Evolutionary conservation across 2,329 filamentous ascomycete genomes (phyloP).

Genomic region (Verticillium tricorpus): DNA sequence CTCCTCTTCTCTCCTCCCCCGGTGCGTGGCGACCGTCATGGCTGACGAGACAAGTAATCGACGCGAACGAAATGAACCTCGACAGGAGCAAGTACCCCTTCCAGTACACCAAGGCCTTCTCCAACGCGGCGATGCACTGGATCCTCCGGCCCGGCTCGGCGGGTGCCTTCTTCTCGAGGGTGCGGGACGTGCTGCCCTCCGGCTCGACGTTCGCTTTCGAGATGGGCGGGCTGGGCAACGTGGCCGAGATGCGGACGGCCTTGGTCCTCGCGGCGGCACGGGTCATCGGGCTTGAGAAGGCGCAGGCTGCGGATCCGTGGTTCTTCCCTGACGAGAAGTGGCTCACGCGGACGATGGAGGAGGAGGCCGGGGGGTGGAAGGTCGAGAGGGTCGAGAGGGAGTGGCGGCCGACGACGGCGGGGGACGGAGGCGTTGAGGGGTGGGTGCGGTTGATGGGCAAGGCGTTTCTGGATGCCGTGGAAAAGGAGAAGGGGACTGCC

Average conservation of each 20-base stretch:
- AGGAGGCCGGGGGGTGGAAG: conserved; percentile 39
- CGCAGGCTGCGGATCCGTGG: conserved; percentile 56
- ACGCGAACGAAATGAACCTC: conserved; percentile 36
- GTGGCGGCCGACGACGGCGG: conserved; percentile 59
- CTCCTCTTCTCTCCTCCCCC: background rate
- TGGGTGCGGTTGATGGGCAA: conserved; percentile 64
- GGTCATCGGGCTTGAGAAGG: conserved; percentile 44
- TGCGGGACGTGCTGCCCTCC: conserved; percentile 46
- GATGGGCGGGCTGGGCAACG: conserved; percentile 68
- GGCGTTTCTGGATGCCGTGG: conserved; percentile 50
- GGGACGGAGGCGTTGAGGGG: conserved; percentile 55
- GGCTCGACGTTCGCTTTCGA: conserved; percentile 62
- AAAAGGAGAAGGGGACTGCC: conserved; percentile 34
- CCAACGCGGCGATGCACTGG: conserved; percentile 65
- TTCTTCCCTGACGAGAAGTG: conserved; percentile 65
- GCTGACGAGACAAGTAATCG: conserved; percentile 30
- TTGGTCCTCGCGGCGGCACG: conserved; percentile 49
- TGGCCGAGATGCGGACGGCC: conserved; percentile 57
- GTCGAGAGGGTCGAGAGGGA: conserved; percentile 55
- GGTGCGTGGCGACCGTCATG: too few relatives aligned
- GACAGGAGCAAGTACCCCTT: conserved; percentile 4
- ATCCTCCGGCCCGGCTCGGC: conserved; percentile 45
- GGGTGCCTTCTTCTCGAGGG: conserved; percentile 45
- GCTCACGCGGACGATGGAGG: conserved; percentile 39
- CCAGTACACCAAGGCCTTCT: conserved; percentile 54